Evolutionary conservation across 257 asterid genomes (phyloP).

Genomic region (Dorcoceras hygrometricum): DNA sequence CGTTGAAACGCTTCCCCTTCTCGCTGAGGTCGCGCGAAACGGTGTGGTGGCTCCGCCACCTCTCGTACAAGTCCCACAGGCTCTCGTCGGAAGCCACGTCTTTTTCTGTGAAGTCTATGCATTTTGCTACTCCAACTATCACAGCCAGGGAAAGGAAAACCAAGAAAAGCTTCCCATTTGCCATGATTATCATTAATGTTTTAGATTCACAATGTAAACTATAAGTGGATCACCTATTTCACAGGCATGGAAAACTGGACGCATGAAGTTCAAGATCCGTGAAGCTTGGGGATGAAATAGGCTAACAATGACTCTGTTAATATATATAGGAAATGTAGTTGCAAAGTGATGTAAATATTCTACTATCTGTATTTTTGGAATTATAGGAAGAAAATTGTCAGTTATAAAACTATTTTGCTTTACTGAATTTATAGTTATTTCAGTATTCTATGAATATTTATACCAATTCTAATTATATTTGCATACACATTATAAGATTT

Average conservation of each 20-base stretch:
- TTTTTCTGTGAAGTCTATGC: constrained; percentile 70
- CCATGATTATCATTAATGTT: constrained; percentile 30
- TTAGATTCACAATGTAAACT: neutral
- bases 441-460: no score
- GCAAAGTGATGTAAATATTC: no score
- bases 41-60: constrained; percentile 83
- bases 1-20: constrained; percentile 73
- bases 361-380: no score
- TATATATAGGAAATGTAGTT: no score
- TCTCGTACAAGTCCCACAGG: constrained; percentile 68
- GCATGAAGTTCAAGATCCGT: neutral
- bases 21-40: constrained; percentile 57
- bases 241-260: no score
- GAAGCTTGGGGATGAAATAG: neutral
- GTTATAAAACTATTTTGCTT: neutral
- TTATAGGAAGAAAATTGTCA: no score
- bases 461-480: no score
- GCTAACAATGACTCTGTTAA: no score
- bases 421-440: neutral
- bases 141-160: constrained; percentile 33
- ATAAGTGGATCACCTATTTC: no score
- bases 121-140: constrained; percentile 33
- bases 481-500: no score
- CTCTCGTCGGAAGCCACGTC: constrained; percentile 76
- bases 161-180: constrained; percentile 33